Conservation (phyloP, 1,284 basidiomycete species). For the Papiliotrema fonsecae region DNA sequence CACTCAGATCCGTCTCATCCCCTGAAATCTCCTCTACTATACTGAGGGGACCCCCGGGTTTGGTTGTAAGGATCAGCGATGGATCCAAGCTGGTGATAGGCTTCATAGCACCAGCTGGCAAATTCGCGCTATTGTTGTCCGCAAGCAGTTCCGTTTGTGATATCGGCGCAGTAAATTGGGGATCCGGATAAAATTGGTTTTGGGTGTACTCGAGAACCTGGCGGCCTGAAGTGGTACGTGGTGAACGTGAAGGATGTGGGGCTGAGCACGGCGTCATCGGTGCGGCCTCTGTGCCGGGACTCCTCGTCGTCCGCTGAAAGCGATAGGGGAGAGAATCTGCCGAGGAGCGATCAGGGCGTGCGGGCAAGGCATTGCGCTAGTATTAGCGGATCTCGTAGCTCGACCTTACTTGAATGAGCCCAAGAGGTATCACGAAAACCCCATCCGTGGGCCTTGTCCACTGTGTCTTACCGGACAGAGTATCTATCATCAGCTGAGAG, state of each 20-base stretch:
- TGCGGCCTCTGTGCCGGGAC: not conserved
- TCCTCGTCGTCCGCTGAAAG: not conserved
- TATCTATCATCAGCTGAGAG: constrained; percentile 44
- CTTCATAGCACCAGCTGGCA: no score
- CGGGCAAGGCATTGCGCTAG: constrained; percentile 49
- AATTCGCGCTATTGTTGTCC: no score
- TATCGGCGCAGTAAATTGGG: no score
- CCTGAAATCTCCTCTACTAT: constrained; percentile 17
- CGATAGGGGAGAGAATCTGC: not conserved
- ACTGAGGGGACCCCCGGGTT: constrained; percentile 4
- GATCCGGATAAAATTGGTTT: no score
- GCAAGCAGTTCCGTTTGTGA: no score
- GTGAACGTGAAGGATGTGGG: constrained; percentile 2
- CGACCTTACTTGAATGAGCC: constrained; percentile 61
- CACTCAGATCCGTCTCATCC: constrained; percentile 17
- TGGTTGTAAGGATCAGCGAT: no score
- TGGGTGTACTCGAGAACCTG: no score
- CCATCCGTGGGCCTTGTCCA: constrained; percentile 71
- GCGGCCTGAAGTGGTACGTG: not conserved
- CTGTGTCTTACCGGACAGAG: constrained; percentile 75
- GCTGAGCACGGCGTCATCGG: not conserved
- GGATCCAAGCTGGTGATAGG: no score
- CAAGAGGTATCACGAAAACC: constrained; percentile 83
- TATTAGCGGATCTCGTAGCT: not conserved
- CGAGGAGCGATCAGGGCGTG: constrained; percentile 1